Conservation (phyloP, 75 land plant species). For the Selaginella moellendorffii region DNA sequence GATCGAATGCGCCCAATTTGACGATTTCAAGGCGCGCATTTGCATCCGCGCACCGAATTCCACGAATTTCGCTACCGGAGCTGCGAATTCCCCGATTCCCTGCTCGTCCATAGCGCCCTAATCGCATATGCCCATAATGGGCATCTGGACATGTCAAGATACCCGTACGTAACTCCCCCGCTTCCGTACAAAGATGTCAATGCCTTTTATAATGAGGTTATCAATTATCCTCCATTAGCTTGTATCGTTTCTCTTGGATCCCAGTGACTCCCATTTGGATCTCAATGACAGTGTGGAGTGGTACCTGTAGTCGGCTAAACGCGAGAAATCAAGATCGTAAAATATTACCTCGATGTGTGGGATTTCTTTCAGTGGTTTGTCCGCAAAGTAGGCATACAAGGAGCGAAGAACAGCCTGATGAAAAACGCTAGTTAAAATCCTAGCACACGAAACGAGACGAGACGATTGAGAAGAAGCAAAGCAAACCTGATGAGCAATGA, state of each 20-base stretch:
- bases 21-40: too few species aligned
- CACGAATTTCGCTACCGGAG: too few species aligned
- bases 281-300: constrained; percentile 86
- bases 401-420: constrained; percentile 85
- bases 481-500: constrained; percentile 82
- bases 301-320: constrained; percentile 34
- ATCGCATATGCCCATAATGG: too few species aligned
- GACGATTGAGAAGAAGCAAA: background rate
- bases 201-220: too few species aligned
- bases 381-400: constrained; percentile 92
- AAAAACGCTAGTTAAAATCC: background rate
- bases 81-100: too few species aligned
- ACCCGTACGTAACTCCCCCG: too few species aligned
- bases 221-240: constrained; percentile 61
- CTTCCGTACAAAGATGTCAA: too few species aligned
- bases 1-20: too few species aligned
- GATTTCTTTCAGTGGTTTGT: constrained; percentile 79
- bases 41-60: too few species aligned
- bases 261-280: constrained; percentile 97
- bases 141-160: too few species aligned
- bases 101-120: too few species aligned
- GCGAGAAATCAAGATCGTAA: background rate
- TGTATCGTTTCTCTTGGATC: constrained; percentile 88
- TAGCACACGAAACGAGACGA: background rate
- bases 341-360: constrained; percentile 82